Conservation (phyloP, 768 basidiomycete species). For the Pisolithus microcarpus region DNA sequence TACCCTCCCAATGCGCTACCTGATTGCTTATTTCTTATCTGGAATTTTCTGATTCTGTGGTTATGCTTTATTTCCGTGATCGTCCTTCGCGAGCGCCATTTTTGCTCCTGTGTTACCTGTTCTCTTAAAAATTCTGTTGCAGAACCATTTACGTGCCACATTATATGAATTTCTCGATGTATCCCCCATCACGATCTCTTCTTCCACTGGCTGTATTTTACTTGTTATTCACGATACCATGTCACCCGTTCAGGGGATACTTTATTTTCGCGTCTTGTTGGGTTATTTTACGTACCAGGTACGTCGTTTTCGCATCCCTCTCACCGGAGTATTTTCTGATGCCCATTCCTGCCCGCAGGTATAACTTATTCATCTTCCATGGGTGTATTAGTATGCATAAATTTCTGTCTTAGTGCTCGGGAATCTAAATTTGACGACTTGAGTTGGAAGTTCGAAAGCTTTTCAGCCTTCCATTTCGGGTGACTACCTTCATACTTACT, state of each 20-base stretch:
- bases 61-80: background rate
- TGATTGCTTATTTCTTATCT: conserved; percentile 17
- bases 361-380: no score
- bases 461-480: conserved; percentile 23
- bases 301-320: no score
- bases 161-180: no score
- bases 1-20: conserved; percentile 22
- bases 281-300: no score
- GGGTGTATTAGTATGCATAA: background rate
- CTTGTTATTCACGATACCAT: background rate
- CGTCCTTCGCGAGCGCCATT: background rate
- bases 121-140: no score
- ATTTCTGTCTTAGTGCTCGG: background rate
- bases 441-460: background rate
- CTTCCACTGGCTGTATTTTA: conserved; percentile 17
- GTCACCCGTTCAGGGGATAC: no score
- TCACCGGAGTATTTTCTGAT: no score
- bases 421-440: background rate
- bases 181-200: no score
- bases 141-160: no score
- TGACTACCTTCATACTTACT: conserved; percentile 23
- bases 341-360: no score
- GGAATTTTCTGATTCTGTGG: conserved; percentile 19
- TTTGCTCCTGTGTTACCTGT: background rate
- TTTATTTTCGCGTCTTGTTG: no score